Conservation (phyloP, 176 grass and related monocot genomes). For the Areca catechu region DNA sequence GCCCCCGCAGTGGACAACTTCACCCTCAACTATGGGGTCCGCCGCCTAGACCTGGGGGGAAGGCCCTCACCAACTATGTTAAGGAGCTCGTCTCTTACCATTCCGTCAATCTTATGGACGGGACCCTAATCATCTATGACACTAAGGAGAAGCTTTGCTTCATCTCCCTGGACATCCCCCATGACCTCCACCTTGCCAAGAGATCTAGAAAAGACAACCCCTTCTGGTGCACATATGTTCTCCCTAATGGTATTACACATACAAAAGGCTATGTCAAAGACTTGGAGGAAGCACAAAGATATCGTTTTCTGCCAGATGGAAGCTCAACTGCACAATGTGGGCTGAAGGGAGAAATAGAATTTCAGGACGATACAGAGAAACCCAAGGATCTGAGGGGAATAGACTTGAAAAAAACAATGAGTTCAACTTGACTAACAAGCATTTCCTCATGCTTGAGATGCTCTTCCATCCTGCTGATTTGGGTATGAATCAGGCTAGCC, state of each 20-base stretch:
- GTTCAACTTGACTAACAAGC: constrained; percentile 83
- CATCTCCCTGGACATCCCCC: constrained; percentile 71
- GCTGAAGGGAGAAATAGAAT: constrained; percentile 19
- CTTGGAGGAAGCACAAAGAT: constrained; percentile 58
- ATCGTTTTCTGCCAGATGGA: constrained; percentile 39
- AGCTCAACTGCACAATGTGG: constrained; percentile 13
- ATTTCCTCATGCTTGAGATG: constrained; percentile 93
- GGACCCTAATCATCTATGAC: constrained; percentile 83
- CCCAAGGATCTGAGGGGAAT: constrained; percentile 32
- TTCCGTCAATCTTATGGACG: constrained; percentile 90
- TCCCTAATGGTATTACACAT: constrained; percentile 76
- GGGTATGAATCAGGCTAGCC: constrained; percentile 96
- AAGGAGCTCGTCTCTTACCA: constrained; percentile 90
- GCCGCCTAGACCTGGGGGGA: constrained; percentile 78
- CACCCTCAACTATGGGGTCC: constrained; percentile 75
- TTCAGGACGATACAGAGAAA: constrained; percentile 24
- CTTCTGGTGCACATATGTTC: constrained; percentile 92
- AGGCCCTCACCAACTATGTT: constrained; percentile 89
- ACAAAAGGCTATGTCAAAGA: constrained; percentile 90
- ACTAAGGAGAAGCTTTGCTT: constrained; percentile 95
- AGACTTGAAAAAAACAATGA: constrained; percentile 87
- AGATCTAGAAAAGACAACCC: constrained; percentile 60
- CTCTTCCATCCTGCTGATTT: constrained; percentile 76
- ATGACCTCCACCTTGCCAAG: constrained; percentile 65
- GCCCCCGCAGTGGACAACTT: constrained; percentile 79